A percentile compares a stretch with the other conserved stretches of the same genome.
These are phyloP conservation scores for Mrakia frigida DNA, from an alignment of 768 basidiomycete genomes.

Conservation along the genomic window DNA sequence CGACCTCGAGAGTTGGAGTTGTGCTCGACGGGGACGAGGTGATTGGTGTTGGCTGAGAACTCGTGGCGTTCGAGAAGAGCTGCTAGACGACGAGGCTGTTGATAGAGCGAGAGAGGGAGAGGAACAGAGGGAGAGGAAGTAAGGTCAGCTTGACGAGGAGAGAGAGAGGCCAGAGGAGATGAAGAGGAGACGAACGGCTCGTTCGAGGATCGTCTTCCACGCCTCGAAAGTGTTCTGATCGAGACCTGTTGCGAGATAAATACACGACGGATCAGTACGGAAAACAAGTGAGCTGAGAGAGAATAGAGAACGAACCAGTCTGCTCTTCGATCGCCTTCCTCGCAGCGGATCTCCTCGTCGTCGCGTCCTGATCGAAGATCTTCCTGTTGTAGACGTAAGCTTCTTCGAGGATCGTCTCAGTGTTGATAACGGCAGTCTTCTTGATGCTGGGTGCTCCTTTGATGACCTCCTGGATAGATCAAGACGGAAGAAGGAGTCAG, in stretches of 20 bases:
- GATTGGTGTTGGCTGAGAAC: constrained; percentile 60
- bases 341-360: constrained; percentile 64
- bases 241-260: constrained; percentile 55
- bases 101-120: constrained; percentile 10
- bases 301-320: constrained; percentile 52
- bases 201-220: constrained; percentile 83
- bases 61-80: constrained; percentile 71
- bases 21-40: constrained; percentile 32
- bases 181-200: constrained; percentile 58
- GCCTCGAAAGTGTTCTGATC: constrained; percentile 83
- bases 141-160: neutral
- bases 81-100: constrained; percentile 42
- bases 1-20: constrained; percentile 46
- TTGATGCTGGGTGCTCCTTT: neutral
- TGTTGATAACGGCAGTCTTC: neutral
- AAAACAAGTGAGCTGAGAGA: neutral
- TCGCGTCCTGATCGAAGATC: constrained; percentile 69
- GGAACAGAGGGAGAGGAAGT: neutral
- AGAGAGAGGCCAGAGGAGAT: neutral
- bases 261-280: too few relatives aligned
- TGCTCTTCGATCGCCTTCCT: constrained; percentile 61
- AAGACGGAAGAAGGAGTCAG: too few relatives aligned
- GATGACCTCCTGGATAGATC: neutral
- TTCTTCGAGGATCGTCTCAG: constrained; percentile 64
- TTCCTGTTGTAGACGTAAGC: constrained; percentile 71